A percentile compares a stretch with the other conserved stretches of the same genome.
phyloP scores from a whole-genome alignment of 495 filamentous ascomycete genomes.

The Aspergillus wentii region DNA sequence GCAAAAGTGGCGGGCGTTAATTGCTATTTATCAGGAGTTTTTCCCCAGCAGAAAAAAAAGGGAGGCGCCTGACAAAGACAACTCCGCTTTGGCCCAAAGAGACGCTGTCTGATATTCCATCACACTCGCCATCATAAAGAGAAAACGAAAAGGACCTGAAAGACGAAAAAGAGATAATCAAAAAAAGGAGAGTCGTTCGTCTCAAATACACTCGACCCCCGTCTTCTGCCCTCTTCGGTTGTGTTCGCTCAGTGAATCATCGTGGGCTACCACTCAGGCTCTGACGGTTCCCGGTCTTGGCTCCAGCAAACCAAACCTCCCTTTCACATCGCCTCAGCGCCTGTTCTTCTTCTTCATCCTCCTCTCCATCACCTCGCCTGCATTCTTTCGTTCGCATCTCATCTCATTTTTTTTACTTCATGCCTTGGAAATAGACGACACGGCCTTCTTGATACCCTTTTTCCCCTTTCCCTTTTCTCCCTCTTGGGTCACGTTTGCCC shows the following conservation, averaged over 20 bases:
- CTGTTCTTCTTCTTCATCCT: slow-evolving; percentile 8
- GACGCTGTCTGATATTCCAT: no score
- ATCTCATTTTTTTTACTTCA: slow-evolving; percentile 5
- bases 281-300: slow-evolving; percentile 18
- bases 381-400: slow-evolving; percentile 1
- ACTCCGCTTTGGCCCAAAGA: no score
- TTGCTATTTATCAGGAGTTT: no score
- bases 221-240: slow-evolving; percentile 2
- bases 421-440: slow-evolving; percentile 9
- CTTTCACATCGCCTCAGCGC: slow-evolving; percentile 7
- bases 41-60: no score
- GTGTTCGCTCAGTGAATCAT: slow-evolving; percentile 5
- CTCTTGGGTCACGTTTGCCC: no score
- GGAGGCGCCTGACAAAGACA: slow-evolving; percentile 4
- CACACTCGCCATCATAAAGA: no score
- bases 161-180: background rate
- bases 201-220: no score
- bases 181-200: background rate
- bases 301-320: slow-evolving; percentile 14
- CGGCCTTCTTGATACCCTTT: background rate
- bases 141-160: background rate
- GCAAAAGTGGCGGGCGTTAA: no score
- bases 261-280: slow-evolving; percentile 8
- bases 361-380: slow-evolving; percentile 5
- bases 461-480: slow-evolving; percentile 1